Evolutionary conservation across 1,284 basidiomycete species (phyloP), one percentile per base, ranked within the genome.

Genomic region (Peniophora sp.): DNA sequence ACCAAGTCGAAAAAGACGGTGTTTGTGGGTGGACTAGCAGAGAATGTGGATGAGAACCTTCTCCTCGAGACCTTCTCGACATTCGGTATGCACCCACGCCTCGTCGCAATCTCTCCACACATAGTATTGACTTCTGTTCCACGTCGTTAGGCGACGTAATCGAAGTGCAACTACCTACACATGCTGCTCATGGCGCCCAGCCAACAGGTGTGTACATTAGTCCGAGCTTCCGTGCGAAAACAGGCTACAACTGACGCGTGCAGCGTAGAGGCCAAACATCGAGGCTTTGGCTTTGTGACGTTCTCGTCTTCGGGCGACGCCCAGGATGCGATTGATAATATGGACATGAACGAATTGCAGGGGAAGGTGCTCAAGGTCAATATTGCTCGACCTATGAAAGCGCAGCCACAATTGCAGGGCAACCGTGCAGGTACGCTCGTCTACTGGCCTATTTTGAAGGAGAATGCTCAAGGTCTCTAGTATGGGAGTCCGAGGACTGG

Each of bases 401-500:
- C 74, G 2, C 74, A 76, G 2, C 65, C 79, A 35, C 83, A 86
- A 56, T 75, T 78, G 24, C 71, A 73, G 52, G 81, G 81, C 43
- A 90, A 89, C 68, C 77, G 84, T 70, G 83, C 89, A 48, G 76
- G 88, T 88, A 63, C 52, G 83, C 74, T 5, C 19, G 45, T 2
- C 32, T 24, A 25, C 19, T 20, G 46, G 52, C 34, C 45, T 17
- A 16, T 36, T 47, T 20, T n/a, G n/a, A n/a, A n/a, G n/a, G n/a
- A n/a, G n/a, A n/a, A n/a, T n/a, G n/a, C n/a, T n/a, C n/a, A n/a
- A n/a, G n/a, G n/a, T n/a, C n/a, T n/a, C n/a, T n/a, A 90, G 88
- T 91, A 55, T 91, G 88, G 88, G 88, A 91, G 63, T 86, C 85
- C 2, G 89, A 91, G 63, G 89, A 91, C 56, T 91, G 89, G 89